phyloP scores from a whole-genome alignment of 306 rosid species.

The Bauhinia variegata region DNA sequence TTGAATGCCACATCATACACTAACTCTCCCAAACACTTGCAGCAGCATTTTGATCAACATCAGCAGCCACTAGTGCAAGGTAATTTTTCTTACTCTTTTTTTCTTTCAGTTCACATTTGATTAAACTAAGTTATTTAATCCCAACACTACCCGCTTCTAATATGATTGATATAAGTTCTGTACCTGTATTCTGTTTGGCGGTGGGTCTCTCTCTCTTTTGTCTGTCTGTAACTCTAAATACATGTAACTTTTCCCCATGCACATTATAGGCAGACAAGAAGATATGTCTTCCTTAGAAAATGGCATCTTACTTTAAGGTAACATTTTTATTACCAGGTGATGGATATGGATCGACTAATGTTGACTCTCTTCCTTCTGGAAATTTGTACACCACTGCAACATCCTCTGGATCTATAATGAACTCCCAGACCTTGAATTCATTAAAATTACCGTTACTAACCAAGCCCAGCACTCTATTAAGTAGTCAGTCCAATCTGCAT shows the following conservation, averaged over 20 bases:
- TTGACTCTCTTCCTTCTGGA: constrained; percentile 73
- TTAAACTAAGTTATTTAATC: constrained; percentile 1
- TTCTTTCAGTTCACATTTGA: constrained; percentile 2
- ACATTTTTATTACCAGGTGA: constrained; percentile 69
- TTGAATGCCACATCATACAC: constrained; percentile 47
- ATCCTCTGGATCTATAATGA: constrained; percentile 77
- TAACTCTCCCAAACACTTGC: constrained; percentile 73
- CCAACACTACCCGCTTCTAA: too few species aligned
- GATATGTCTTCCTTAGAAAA: constrained; percentile 18
- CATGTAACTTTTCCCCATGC: not conserved
- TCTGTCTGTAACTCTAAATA: too few species aligned
- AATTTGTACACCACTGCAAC: constrained; percentile 61
- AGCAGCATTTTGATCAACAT: constrained; percentile 72
- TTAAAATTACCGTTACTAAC: constrained; percentile 62
- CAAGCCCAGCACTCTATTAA: constrained; percentile 59
- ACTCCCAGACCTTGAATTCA: constrained; percentile 66
- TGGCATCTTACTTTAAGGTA: constrained; percentile 33
- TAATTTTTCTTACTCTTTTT: constrained; percentile 42
- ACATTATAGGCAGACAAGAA: not conserved
- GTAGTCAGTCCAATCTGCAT: constrained; percentile 71
- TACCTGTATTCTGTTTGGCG: too few species aligned
- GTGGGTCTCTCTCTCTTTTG: too few species aligned
- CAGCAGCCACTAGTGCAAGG: constrained; percentile 67
- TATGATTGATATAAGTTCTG: too few species aligned
- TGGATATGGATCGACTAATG: constrained; percentile 67